Evolutionary conservation across 2,329 filamentous ascomycete genomes (phyloP).

Genomic region (Celoporthe dispersa): DNA sequence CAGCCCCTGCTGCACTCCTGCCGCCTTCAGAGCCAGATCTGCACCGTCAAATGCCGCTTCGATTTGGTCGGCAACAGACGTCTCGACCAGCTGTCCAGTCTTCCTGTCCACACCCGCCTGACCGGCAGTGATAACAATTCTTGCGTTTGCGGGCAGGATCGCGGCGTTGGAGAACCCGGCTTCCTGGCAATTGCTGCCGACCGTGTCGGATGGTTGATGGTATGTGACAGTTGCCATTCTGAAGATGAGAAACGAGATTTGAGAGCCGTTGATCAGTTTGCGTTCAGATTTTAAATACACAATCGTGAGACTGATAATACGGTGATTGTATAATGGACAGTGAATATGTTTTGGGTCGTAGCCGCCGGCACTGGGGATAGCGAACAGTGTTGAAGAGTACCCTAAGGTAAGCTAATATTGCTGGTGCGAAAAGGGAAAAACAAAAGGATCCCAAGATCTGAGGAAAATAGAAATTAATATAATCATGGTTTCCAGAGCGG

Average conservation of each 20-base stretch:
- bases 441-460: no score
- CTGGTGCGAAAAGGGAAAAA: no score
- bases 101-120: not conserved
- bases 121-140: not conserved
- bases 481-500: no score
- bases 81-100: not conserved
- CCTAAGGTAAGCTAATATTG: no score
- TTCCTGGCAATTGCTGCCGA: not conserved
- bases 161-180: not conserved
- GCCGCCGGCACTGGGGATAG: no score
- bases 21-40: not conserved
- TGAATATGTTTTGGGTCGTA: no score
- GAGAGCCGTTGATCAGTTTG: no score
- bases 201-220: not conserved
- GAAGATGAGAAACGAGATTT: not conserved
- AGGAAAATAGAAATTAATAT: no score
- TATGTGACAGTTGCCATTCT: not conserved
- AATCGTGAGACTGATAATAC: no score
- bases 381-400: no score
- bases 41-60: not conserved
- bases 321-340: no score
- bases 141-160: not conserved
- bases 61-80: not conserved
- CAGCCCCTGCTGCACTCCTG: not conserved
- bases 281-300: no score